A percentile compares a stretch with the other conserved stretches of the same genome.
Evolutionary conservation across 164 flowering plant species (phyloP).

Genomic region (Brasenia schreberi): DNA sequence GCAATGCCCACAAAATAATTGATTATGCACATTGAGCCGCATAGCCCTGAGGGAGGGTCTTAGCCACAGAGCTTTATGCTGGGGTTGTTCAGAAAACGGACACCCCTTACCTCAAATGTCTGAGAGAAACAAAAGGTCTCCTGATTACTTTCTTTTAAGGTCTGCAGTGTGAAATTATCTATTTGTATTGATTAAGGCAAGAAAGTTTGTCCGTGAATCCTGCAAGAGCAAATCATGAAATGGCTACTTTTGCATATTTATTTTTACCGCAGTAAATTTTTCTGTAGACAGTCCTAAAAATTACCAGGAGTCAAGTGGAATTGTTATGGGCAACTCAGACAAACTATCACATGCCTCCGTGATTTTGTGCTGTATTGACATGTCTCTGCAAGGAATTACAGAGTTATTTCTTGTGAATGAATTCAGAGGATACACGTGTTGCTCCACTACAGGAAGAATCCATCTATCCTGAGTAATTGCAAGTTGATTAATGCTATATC

Average conservation of each 20-base stretch:
- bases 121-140: background rate
- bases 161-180: background rate
- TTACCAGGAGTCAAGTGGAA: slow-evolving; percentile 62
- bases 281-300: background rate
- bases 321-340: slow-evolving; percentile 45
- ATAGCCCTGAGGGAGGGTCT: too few relatives aligned
- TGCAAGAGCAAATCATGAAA: too few relatives aligned
- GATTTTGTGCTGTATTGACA: slow-evolving; percentile 43
- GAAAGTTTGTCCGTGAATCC: background rate
- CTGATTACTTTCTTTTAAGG: background rate
- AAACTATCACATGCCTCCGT: slow-evolving; percentile 57
- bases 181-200: background rate
- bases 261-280: too few relatives aligned
- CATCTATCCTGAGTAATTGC: slow-evolving; percentile 52
- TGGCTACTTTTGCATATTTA: background rate
- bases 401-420: background rate
- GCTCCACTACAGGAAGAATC: slow-evolving; percentile 70
- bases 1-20: slow-evolving; percentile 7
- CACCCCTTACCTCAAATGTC: too few relatives aligned
- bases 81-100: too few relatives aligned
- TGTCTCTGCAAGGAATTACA: slow-evolving; percentile 47
- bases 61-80: too few relatives aligned
- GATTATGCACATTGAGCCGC: background rate
- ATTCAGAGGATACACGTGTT: slow-evolving; percentile 34
- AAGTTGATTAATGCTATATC: background rate